Conservation (phyloP, 2,329 filamentous ascomycete species). For the Ophiostoma australiae region DNA sequence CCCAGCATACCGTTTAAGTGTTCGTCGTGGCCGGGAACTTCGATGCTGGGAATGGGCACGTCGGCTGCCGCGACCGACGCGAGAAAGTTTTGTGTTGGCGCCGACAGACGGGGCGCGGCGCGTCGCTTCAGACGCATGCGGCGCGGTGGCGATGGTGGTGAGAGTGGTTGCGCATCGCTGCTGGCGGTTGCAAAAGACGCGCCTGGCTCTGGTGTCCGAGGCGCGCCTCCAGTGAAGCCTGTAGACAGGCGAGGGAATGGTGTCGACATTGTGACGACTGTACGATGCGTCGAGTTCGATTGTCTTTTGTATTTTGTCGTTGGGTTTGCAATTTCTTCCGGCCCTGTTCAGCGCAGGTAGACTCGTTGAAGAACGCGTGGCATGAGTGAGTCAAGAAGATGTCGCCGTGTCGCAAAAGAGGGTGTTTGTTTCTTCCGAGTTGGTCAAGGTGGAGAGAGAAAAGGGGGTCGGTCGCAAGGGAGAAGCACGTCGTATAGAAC, state of each 20-base stretch:
- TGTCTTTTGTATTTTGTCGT: not conserved
- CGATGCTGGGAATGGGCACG: slow-evolving; percentile 60
- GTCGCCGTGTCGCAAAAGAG: slow-evolving; percentile 1
- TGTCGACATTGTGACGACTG: slow-evolving; percentile 39
- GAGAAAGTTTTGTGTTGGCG: slow-evolving; percentile 62
- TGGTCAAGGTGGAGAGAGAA: not conserved
- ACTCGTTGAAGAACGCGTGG: slow-evolving; percentile 9
- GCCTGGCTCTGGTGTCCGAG: slow-evolving; percentile 50
- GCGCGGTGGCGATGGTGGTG: slow-evolving; percentile 49
- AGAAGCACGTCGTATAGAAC: slow-evolving; percentile 12
- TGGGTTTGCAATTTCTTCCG: not conserved
- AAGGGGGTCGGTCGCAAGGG: slow-evolving; percentile 15
- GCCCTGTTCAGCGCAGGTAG: slow-evolving; percentile 16
- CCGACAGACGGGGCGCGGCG: slow-evolving; percentile 46
- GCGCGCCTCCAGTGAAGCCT: slow-evolving; percentile 43
- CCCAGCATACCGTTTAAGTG: not conserved
- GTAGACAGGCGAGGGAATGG: slow-evolving; percentile 43
- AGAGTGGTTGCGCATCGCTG: slow-evolving; percentile 39
- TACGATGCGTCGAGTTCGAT: not conserved
- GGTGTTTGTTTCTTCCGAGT: not conserved
- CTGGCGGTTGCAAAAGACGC: slow-evolving; percentile 32
- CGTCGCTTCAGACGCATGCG: slow-evolving; percentile 54
- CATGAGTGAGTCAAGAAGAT: slow-evolving; percentile 13
- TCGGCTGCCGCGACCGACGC: slow-evolving; percentile 62
- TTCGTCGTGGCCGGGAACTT: slow-evolving; percentile 45